Evolutionary conservation across 345 rosid species (phyloP).

Genomic region (Lagerstroemia speciosa): DNA sequence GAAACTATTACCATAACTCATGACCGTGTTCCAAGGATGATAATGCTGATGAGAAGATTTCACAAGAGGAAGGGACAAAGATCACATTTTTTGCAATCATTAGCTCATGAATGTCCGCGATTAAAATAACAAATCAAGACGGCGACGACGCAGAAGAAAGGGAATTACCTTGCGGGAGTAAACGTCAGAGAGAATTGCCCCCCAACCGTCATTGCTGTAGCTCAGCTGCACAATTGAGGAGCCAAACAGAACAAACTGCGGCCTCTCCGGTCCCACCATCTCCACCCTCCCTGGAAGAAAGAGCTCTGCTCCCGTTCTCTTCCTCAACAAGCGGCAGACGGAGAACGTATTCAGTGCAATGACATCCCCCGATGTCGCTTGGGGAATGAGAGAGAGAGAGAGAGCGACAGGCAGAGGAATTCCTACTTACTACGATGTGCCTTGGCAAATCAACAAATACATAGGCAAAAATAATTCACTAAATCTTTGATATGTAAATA

Average conservation of each 20-base stretch:
- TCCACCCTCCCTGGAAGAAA: neutral
- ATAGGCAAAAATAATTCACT: too few relatives aligned
- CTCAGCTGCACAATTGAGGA: constrained; percentile 95
- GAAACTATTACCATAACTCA: neutral
- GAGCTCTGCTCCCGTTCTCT: neutral
- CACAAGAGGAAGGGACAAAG: neutral
- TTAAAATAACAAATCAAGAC: neutral
- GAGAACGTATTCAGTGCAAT: neutral
- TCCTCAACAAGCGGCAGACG: neutral
- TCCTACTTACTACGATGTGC: too few relatives aligned
- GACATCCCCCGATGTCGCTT: too few relatives aligned
- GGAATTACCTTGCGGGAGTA: constrained; percentile 74
- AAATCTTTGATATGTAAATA: too few relatives aligned
- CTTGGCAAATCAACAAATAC: too few relatives aligned
- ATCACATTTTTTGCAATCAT: neutral
- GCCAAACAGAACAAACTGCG: constrained; percentile 90
- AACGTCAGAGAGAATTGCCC: constrained; percentile 73
- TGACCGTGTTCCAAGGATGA: neutral
- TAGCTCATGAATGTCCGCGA: neutral
- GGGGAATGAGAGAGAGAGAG: too few relatives aligned
- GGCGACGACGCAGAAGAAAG: neutral
- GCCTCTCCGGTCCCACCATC: constrained; percentile 84
- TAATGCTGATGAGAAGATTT: too few relatives aligned
- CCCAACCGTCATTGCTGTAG: constrained; percentile 93
- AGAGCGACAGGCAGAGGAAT: too few relatives aligned